phyloP scores from a whole-genome alignment of 192 early-diverging fungal species.

The Coemansia sp. region DNA sequence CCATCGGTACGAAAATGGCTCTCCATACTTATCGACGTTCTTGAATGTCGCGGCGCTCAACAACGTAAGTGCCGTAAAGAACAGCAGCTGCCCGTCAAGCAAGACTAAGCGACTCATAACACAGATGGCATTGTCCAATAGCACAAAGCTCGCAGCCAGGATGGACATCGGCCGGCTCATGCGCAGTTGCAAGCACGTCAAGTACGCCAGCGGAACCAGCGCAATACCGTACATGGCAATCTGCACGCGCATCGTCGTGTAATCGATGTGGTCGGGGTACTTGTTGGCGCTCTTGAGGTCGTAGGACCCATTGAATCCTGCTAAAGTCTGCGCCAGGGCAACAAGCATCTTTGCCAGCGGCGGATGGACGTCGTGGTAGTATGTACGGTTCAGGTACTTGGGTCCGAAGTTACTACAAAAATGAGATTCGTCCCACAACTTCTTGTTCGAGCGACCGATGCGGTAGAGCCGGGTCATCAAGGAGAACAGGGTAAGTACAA shows the following conservation, averaged over 20 bases:
- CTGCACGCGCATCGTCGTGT: slow-evolving; percentile 67
- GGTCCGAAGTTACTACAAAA: slow-evolving; percentile 73
- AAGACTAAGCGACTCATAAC: slow-evolving; percentile 74
- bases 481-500: slow-evolving; percentile 63
- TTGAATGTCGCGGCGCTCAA: slow-evolving; percentile 64
- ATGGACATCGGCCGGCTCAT: slow-evolving; percentile 58
- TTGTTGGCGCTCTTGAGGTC: slow-evolving; percentile 65
- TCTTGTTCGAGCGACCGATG: slow-evolving; percentile 62
- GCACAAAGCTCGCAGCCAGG: slow-evolving; percentile 62
- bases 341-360: slow-evolving; percentile 86
- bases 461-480: slow-evolving; percentile 69
- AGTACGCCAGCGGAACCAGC: slow-evolving; percentile 71
- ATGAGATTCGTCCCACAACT: slow-evolving; percentile 75
- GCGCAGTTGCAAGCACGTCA: slow-evolving; percentile 64
- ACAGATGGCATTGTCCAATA: slow-evolving; percentile 70
- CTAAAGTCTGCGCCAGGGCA: slow-evolving; percentile 64
- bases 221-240: slow-evolving; percentile 67
- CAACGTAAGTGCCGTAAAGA: slow-evolving; percentile 64
- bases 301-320: slow-evolving; percentile 70
- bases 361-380: slow-evolving; percentile 98
- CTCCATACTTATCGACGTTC: slow-evolving; percentile 50
- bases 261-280: slow-evolving; percentile 69
- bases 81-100: slow-evolving; percentile 74
- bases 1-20: slow-evolving; percentile 69
- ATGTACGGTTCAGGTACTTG: slow-evolving; percentile 87